phyloP scores from a whole-genome alignment of 139 green algal species.

The Dunaliella sp. region DNA sequence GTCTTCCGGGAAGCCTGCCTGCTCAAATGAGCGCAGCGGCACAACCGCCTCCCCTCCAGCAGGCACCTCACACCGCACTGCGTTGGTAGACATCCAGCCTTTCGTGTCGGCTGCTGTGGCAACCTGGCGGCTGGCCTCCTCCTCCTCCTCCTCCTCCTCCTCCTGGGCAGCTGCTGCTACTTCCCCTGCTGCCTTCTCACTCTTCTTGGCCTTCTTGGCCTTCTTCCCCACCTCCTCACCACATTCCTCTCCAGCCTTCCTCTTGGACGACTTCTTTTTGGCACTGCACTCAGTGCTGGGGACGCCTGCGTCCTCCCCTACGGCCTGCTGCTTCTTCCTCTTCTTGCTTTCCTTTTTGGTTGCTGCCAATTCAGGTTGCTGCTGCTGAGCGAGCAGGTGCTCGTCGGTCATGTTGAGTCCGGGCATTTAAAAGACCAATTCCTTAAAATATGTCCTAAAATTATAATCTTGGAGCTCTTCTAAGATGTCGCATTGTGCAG shows the following conservation, averaged over 20 bases:
- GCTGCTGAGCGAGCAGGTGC: background rate
- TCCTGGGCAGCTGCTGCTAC: too few relatives aligned
- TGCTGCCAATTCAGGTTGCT: too few relatives aligned
- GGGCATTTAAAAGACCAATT: too few relatives aligned
- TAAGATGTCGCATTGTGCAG: too few relatives aligned
- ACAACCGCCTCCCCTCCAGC: conserved; percentile 27
- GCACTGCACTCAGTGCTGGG: too few relatives aligned
- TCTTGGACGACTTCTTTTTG: too few relatives aligned
- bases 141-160: too few relatives aligned
- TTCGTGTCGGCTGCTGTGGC: background rate
- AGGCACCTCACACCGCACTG: background rate
- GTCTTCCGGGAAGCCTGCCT: conserved; percentile 61
- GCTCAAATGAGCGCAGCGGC: conserved; percentile 69
- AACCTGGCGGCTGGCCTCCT: background rate
- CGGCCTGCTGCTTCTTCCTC: background rate
- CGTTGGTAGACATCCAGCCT: background rate
- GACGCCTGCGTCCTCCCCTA: background rate
- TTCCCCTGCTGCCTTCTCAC: background rate
- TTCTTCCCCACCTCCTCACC: background rate
- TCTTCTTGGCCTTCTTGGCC: background rate
- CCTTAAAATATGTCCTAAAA: too few relatives aligned
- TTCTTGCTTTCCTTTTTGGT: background rate
- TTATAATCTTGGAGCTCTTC: too few relatives aligned
- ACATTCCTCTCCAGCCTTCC: background rate
- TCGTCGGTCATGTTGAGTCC: background rate